Evolutionary conservation across 2,329 filamentous ascomycete genomes (phyloP), one percentile per base, ranked within the genome.

Genomic region (Coniochaeta sp.): DNA sequence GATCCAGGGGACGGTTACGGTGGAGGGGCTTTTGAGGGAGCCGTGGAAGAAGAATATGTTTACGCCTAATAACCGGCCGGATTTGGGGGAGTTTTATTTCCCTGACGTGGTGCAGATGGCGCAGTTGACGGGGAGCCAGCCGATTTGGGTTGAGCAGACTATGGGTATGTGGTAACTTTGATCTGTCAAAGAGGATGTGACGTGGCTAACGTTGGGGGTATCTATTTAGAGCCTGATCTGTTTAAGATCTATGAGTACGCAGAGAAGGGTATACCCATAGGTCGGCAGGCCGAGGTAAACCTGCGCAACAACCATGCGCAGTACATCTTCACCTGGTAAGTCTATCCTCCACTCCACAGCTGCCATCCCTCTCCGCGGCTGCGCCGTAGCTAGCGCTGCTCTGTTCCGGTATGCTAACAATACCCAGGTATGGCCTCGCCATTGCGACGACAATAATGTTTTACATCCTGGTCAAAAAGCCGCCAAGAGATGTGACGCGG

Each of bases 31-130:
- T 66, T 66, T 99, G 65, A 73, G 94, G 54, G 83, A 94, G 71
- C 92, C 92, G 8, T 95, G 89, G 82, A 94, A 95, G 79, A 95
- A 92, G 78, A 99, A 99, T 67, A 87, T 91, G 80, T 99, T 99
- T 67, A 99, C 94, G 52, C 94, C 94, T 0, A 84, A 87, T 0
- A 99, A 99, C 62, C 76, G 82, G 60, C 92, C 92, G 0, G 85
- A 91, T 59, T 83, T 84, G 64, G 82, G 86, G 53, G 85, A 91
- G 68, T 99, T 95, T 67, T 96, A 96, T 71, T 99, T 99, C 64
- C 92, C 94, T 0, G 92, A 96, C 68, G 89, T 99, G 22, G 70
- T 79, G 61, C 83, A 96, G 75, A 99, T 99, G 94, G 94, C 94
- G 1, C 76, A 75, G 55, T 70, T 90, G 65, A 85, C 84, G 22